Evolutionary conservation across 2,329 filamentous ascomycete genomes (phyloP), one percentile per base, ranked within the genome.

Genomic region (Beauveria scarabaeidicola): DNA sequence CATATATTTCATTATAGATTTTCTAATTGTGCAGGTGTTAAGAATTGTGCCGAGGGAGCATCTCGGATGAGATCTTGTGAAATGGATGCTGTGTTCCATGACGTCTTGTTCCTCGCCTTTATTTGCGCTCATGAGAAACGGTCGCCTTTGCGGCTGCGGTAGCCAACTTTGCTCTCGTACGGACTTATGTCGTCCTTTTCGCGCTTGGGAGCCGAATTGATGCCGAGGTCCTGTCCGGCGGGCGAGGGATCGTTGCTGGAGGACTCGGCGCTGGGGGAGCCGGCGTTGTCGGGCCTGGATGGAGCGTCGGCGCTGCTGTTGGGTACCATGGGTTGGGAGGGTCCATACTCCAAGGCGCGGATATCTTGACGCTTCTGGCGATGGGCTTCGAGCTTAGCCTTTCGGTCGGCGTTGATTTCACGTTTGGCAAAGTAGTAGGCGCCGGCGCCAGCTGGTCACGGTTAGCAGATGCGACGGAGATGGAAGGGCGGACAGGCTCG

Each of bases 351-450:
- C 62, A 85, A 73, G n/a, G 78, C 77, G 27, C 81, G 75, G 44
- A 80, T 76, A 66, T 79, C 75, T 61, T 81, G 81, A 76, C 81
- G 87, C 76, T 88, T 86, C 66, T 84, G 76, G 59, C 82, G 80
- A 61, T 80, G 81, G 62, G 88, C 85, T 67, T 88, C 82, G 65
- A 88, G 83, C 68, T 90, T 85, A 62, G 84, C 78, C 62, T 83
- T 81, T 64, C 93, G 89, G 74, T 97, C 91, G 66, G 89, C 89
- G 72, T 97, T 96, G 81, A 99, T 96, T 73, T 87, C 87, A 70
- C 85, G 83, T 81, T 99, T 99, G 64, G 94, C 94, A 72, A 97
- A 96, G 78, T 90, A 91, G 80, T 97, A 99, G 69, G 93, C 91
- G 64, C 88, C 90, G 65, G 85, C 94, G 70, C 93, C 94, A 66